Evolutionary conservation across 176 grass and related monocot genomes (phyloP).

Genomic region (Musa schizocarpa): DNA sequence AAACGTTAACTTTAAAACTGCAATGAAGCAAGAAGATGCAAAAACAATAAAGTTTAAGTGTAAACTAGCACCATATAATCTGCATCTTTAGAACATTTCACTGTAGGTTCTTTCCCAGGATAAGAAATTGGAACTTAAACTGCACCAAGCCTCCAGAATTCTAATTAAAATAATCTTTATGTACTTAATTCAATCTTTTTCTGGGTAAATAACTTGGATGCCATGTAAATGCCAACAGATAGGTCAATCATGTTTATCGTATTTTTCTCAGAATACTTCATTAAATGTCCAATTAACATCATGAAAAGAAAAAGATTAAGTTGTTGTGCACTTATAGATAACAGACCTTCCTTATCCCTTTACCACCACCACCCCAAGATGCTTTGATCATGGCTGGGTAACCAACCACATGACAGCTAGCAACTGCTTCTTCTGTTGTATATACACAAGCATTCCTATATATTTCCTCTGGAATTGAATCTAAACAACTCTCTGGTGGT

Average conservation of each 20-base stretch:
- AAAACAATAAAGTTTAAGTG: no score
- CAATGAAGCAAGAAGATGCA: no score
- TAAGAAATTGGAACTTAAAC: neutral
- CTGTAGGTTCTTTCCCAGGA: neutral
- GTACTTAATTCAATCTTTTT: neutral
- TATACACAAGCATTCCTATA: slow-evolving; percentile 86
- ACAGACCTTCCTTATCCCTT: slow-evolving; percentile 98
- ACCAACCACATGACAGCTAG: slow-evolving; percentile 87
- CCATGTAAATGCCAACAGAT: neutral
- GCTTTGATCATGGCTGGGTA: slow-evolving; percentile 99
- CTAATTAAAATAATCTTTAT: neutral
- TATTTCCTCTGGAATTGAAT: slow-evolving; percentile 80
- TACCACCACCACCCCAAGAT: slow-evolving; percentile 97
- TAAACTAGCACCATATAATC: no score
- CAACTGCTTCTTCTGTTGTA: slow-evolving; percentile 89
- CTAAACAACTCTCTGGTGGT: slow-evolving; percentile 49
- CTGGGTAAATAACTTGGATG: neutral
- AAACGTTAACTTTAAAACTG: no score
- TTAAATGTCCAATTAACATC: neutral
- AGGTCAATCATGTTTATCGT: neutral
- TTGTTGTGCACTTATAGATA: neutral
- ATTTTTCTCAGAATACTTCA: slow-evolving; percentile 3
- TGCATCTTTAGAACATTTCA: neutral
- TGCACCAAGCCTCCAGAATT: neutral
- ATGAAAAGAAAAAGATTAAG: no score